Conservation (phyloP, 805 yeast genomes). For the Candida loeiensis region DNA sequence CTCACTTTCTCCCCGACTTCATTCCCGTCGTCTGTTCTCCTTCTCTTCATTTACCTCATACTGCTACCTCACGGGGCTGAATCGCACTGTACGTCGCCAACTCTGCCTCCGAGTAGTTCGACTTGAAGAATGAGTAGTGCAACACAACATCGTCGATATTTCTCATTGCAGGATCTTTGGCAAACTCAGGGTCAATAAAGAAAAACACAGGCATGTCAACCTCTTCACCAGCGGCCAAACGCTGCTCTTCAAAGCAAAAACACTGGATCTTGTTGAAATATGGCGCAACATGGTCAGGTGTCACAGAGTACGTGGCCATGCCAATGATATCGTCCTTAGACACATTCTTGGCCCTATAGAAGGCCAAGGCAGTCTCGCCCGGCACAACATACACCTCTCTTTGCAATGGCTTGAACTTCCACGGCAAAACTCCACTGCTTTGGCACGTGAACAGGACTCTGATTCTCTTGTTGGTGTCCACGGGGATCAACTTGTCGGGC, state of each 20-base stretch:
- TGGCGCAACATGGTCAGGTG: constrained; percentile 95
- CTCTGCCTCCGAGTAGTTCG: constrained; percentile 42
- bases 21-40: not conserved
- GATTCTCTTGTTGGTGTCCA: constrained; percentile 77
- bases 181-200: constrained; percentile 94
- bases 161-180: constrained; percentile 88
- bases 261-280: constrained; percentile 97
- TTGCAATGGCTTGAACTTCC: constrained; percentile 94
- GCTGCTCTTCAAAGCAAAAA: constrained; percentile 96
- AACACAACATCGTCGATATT: constrained; percentile 84
- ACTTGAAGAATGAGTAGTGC: constrained; percentile 88
- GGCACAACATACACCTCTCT: constrained; percentile 89
- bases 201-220: constrained; percentile 98
- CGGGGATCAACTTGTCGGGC: constrained; percentile 82
- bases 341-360: constrained; percentile 84
- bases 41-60: not conserved
- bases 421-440: constrained; percentile 84
- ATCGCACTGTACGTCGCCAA: constrained; percentile 18
- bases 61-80: not conserved
- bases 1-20: not conserved
- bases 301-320: constrained; percentile 96
- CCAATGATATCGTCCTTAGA: constrained; percentile 91
- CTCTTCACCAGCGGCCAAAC: constrained; percentile 91
- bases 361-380: constrained; percentile 96
- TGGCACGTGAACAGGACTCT: constrained; percentile 88